These are phyloP conservation scores for Delphinella strobiligena DNA, from an alignment of 2,329 filamentous ascomycete species.

Conservation along the genomic window DNA sequence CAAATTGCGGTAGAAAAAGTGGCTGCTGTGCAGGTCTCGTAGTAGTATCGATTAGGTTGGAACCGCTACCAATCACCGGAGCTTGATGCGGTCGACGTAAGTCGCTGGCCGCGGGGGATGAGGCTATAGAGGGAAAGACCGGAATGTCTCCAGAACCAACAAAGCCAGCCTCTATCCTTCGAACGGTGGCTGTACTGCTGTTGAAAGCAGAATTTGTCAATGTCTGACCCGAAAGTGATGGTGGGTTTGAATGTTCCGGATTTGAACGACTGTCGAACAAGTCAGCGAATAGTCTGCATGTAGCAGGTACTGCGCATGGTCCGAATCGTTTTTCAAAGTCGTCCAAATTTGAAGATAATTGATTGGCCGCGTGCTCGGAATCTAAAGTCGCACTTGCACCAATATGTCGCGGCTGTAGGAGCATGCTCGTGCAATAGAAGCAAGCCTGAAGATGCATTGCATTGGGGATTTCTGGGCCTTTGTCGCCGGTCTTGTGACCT, in stretches of 20 bases:
- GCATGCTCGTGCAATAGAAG: no score
- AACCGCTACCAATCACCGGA: no score
- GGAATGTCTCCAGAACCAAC: background rate
- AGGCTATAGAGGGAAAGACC: no score
- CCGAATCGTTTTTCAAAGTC: background rate
- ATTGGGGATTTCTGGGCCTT: no score
- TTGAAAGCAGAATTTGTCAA: background rate
- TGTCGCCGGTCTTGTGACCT: no score
- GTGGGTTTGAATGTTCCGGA: background rate
- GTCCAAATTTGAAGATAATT: background rate
- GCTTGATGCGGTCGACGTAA: no score
- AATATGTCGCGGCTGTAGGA: no score
- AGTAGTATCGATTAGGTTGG: background rate
- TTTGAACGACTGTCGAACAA: background rate
- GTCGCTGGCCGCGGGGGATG: no score
- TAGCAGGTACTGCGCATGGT: background rate
- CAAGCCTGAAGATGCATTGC: no score
- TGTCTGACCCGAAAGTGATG: background rate
- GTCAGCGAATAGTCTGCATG: background rate
- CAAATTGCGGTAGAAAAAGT: background rate
- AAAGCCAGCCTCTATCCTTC: background rate
- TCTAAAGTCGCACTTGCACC: background rate
- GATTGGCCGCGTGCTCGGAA: background rate
- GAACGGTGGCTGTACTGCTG: background rate
- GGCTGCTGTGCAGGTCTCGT: background rate